Evolutionary conservation across 139 green algal genomes (phyloP).

Genomic region (Picochlorum sp.): DNA sequence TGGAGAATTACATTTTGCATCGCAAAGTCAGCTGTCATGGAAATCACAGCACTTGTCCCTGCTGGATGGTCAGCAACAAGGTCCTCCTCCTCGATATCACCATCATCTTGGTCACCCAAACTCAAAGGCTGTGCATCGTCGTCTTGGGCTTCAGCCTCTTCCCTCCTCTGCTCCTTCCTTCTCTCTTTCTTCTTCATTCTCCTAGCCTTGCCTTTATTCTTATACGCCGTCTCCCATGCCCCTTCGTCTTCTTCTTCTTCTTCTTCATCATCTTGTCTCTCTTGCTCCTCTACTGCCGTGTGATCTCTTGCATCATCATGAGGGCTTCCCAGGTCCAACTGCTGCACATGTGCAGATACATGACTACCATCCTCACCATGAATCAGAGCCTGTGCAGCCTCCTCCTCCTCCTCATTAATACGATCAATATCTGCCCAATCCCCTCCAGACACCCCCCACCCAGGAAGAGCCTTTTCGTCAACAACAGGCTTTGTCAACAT

Average conservation of each 20-base stretch:
- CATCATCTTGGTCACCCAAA: slow-evolving; percentile 3
- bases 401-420: slow-evolving; percentile 48
- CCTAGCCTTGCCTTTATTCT: slow-evolving; percentile 29
- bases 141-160: slow-evolving; percentile 3
- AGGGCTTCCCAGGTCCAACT: slow-evolving; percentile 24
- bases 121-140: slow-evolving; percentile 9
- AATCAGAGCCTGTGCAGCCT: slow-evolving; percentile 24
- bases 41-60: slow-evolving; percentile 38
- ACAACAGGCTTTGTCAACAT: slow-evolving; percentile 13
- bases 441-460: slow-evolving; percentile 61
- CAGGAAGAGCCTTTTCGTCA: slow-evolving; percentile 46
- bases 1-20: slow-evolving; percentile 97
- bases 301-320: slow-evolving; percentile 5
- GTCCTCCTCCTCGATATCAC: not conserved
- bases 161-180: not conserved
- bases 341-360: slow-evolving; percentile 28
- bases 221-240: slow-evolving; percentile 41
- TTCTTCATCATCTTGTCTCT: slow-evolving; percentile 3
- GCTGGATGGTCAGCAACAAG: not conserved
- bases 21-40: slow-evolving; percentile 84
- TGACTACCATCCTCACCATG: slow-evolving; percentile 15
- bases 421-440: slow-evolving; percentile 72
- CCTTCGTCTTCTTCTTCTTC: slow-evolving; percentile 21
- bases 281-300: slow-evolving; percentile 8
- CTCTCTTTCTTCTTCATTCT: slow-evolving; percentile 14